Evolutionary conservation across 1,139 yeast species (phyloP).

Genomic region (Suhomyces atakaporum): DNA sequence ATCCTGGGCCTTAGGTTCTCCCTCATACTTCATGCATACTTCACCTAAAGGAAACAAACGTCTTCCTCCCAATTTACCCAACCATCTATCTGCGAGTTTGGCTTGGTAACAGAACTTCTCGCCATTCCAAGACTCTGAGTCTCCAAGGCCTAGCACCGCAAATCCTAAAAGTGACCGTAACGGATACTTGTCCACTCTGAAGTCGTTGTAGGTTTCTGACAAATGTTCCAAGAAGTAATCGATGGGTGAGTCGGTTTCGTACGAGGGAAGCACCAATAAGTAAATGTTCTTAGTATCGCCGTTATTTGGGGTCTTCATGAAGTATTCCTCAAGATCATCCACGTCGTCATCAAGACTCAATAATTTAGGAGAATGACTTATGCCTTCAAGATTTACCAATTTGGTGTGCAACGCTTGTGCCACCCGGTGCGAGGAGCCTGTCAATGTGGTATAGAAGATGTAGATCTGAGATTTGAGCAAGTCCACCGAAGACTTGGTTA

Average conservation of each 20-base stretch:
- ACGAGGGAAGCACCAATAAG: constrained; percentile 80
- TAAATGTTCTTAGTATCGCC: constrained; percentile 52
- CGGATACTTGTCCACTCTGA: constrained; percentile 82
- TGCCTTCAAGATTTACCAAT: constrained; percentile 30
- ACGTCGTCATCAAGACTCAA: constrained; percentile 77
- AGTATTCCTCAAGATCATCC: constrained; percentile 82
- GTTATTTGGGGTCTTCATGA: constrained; percentile 59
- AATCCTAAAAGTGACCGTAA: constrained; percentile 69
- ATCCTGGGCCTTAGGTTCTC: constrained; percentile 60
- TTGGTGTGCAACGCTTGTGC: constrained; percentile 54
- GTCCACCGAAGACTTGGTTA: constrained; percentile 34
- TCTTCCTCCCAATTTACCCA: constrained; percentile 82
- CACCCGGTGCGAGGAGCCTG: constrained; percentile 75
- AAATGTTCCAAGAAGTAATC: constrained; percentile 84
- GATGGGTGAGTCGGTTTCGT: constrained; percentile 89
- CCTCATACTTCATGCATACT: constrained; percentile 75
- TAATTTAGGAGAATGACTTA: constrained; percentile 51
- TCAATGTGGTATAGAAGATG: constrained; percentile 80
- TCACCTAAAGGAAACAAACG: constrained; percentile 84
- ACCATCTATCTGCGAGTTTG: constrained; percentile 66
- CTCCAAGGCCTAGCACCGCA: constrained; percentile 86
- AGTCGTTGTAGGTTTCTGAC: constrained; percentile 79
- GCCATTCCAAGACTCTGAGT: constrained; percentile 77
- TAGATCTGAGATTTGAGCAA: constrained; percentile 51
- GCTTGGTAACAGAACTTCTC: constrained; percentile 89